phyloP scores from a whole-genome alignment of 2,329 filamentous ascomycete species.

The Colletotrichum caudatum region DNA sequence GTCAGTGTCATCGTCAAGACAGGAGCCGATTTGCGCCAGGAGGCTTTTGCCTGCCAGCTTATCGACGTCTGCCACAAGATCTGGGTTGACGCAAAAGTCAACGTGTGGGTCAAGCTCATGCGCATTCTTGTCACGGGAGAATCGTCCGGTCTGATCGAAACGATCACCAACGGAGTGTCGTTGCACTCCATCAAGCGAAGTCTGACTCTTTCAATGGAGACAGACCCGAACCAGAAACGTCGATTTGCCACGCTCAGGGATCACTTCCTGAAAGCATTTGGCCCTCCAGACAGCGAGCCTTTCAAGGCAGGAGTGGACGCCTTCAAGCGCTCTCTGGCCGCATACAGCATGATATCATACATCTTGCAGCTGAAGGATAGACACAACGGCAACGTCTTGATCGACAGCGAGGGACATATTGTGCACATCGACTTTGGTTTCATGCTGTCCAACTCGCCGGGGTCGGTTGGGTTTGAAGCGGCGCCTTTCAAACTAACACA shows the following conservation, averaged over 20 bases:
- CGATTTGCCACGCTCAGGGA: conserved; percentile 85
- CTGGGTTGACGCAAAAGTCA: conserved; percentile 78
- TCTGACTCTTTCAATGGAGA: conserved; percentile 80
- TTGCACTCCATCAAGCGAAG: conserved; percentile 86
- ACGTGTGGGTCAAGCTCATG: conserved; percentile 92
- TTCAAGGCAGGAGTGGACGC: conserved; percentile 80
- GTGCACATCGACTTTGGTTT: conserved; percentile 93
- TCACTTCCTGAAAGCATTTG: conserved; percentile 85
- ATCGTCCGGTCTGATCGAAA: conserved; percentile 86
- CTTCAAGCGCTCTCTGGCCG: conserved; percentile 84
- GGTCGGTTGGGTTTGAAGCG: conserved; percentile 86
- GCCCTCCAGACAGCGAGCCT: conserved; percentile 74
- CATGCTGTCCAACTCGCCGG: conserved; percentile 88
- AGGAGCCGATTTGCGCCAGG: conserved; percentile 83
- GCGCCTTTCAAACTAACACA: conserved; percentile 89
- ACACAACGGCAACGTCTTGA: conserved; percentile 87
- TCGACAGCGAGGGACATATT: conserved; percentile 87
- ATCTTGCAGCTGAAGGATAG: conserved; percentile 86
- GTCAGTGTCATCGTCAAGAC: conserved; percentile 91
- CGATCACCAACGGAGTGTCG: conserved; percentile 90
- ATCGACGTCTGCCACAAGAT: conserved; percentile 86
- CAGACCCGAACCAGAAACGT: conserved; percentile 73
- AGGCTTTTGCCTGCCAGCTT: conserved; percentile 88
- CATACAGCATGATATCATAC: conserved; percentile 88
- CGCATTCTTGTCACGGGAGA: conserved; percentile 87